Evolutionary conservation across 139 green algal genomes (phyloP).

Genomic region (Tetratostichococcus sp.): DNA sequence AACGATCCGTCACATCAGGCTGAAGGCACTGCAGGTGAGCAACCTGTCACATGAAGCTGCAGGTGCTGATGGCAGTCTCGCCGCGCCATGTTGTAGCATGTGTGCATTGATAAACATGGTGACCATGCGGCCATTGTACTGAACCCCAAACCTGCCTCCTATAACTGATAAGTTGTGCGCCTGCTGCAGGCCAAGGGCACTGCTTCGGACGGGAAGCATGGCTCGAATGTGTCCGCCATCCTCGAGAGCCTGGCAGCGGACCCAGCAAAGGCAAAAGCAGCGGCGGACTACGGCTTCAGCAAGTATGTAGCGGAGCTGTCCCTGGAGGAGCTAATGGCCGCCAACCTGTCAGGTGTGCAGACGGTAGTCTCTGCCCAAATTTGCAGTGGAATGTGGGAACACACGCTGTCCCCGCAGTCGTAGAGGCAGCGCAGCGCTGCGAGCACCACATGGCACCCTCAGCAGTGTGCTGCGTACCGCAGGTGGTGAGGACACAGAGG

Average conservation of each 20-base stretch:
- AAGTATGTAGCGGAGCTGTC: neutral
- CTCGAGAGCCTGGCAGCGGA: neutral
- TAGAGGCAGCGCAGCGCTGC: too few relatives aligned
- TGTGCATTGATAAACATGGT: too few relatives aligned
- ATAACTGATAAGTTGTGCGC: too few relatives aligned
- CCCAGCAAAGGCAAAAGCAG: neutral
- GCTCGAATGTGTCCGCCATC: neutral
- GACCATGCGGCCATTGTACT: too few relatives aligned
- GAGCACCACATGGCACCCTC: too few relatives aligned
- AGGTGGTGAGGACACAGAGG: neutral
- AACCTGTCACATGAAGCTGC: too few relatives aligned
- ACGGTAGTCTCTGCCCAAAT: neutral
- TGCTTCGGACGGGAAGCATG: neutral
- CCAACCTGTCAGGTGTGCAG: conserved; percentile 2
- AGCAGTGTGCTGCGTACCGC: too few relatives aligned
- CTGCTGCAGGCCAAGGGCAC: neutral
- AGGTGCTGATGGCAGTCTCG: too few relatives aligned
- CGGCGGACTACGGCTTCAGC: neutral
- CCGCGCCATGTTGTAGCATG: too few relatives aligned
- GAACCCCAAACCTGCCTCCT: too few relatives aligned
- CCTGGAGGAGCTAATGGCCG: neutral
- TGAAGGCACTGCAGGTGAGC: too few relatives aligned
- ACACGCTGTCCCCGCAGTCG: neutral
- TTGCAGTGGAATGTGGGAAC: conserved; percentile 2
- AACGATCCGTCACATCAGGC: too few relatives aligned